Evolutionary conservation across 352 stramenopile genomes (phyloP), one percentile per base, ranked within the genome.

Genomic region (Phytophthora capsici): DNA sequence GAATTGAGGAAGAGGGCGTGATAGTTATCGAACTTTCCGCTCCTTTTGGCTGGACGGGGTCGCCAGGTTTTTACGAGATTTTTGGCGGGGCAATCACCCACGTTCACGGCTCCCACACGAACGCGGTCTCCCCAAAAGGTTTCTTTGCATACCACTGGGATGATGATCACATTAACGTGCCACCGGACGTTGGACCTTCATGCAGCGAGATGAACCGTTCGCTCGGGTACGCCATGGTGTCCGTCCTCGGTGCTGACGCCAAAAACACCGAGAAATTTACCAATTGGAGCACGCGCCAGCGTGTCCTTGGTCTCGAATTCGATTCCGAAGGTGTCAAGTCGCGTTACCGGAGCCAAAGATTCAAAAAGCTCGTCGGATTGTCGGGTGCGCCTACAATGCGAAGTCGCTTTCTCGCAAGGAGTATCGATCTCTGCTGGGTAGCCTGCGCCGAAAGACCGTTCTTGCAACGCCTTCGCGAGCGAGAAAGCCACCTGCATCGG

Each of bases 261-360:
- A 49, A 67, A 26, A 71, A 71, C 30, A 26, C 23, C 13, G 36
- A 71, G 26, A 71, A 61, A 34, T 71, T 71, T 38, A 57, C 48
- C 16, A 28, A 32, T 23, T 65, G 53, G 54, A 51, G 48, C n/a
- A 45, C 50, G 19, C 13, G 13, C 6, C 43, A 60, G 16, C 55
- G 23, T 2, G 47, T 64, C 0, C 46, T 69, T 6, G 38, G 38
- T n/a, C 26, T 69, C 4, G 25, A 52, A 28, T 69, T 69, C 16
- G 28, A 69, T 9, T 10, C 30, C n/a, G n/a, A n/a, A n/a, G n/a
- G n/a, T 10, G 30, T 36, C 30, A 36, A 36, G 6, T 6, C 6
- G n/a, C n/a, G n/a, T n/a, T n/a, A n/a, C n/a, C n/a, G n/a, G n/a
- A n/a, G n/a, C n/a, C n/a, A n/a, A n/a, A n/a, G n/a, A n/a, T n/a